Conservation (phyloP, 2,329 filamentous ascomycete species). For the Ophiocordyceps camponoti-saundersi region DNA sequence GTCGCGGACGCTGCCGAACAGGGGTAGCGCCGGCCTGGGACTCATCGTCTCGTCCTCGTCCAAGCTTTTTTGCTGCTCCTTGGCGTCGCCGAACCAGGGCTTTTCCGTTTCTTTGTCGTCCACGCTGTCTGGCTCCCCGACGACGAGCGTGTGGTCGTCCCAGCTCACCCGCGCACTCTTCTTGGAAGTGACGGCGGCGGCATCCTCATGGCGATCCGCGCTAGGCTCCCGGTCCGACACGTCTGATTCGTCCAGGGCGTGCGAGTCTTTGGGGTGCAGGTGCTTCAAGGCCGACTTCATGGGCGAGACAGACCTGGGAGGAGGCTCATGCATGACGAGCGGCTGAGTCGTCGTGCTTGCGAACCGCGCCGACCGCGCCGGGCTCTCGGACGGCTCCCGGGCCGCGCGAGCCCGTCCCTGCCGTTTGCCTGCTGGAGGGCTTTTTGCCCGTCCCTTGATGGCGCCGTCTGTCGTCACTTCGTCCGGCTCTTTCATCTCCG, state of each 20-base stretch:
- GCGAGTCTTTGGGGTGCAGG: conserved; percentile 30
- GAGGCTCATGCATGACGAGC: conserved; percentile 48
- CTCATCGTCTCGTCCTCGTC: conserved; percentile 57
- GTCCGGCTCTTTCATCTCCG: conserved; percentile 11
- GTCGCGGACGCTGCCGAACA: conserved; percentile 57
- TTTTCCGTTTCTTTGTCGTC: conserved; percentile 15
- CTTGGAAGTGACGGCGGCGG: conserved; percentile 26
- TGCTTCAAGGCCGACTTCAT: conserved; percentile 64
- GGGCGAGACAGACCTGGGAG: conserved; percentile 54
- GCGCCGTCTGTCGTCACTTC: conserved; percentile 7
- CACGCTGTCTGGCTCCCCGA: conserved; percentile 27
- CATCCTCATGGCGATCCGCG: conserved; percentile 18
- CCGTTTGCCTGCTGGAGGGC: conserved; percentile 1
- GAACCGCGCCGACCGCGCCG: conserved; percentile 53
- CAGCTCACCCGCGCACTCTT: conserved; percentile 65
- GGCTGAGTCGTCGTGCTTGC: conserved; percentile 36
- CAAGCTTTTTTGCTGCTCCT: conserved; percentile 20
- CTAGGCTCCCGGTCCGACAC: conserved; percentile 15
- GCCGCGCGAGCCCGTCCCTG: conserved; percentile 7
- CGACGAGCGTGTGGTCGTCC: conserved; percentile 44
- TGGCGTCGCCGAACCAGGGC: conserved; percentile 17
- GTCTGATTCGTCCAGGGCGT: conserved; percentile 32
- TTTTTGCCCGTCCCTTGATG: neutral
- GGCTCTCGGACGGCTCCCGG: conserved; percentile 37
- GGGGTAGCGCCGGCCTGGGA: conserved; percentile 56